Evolutionary conservation across 2,329 filamentous ascomycete genomes (phyloP), one percentile per base, ranked within the genome.

Genomic region (Boeremia exigua): DNA sequence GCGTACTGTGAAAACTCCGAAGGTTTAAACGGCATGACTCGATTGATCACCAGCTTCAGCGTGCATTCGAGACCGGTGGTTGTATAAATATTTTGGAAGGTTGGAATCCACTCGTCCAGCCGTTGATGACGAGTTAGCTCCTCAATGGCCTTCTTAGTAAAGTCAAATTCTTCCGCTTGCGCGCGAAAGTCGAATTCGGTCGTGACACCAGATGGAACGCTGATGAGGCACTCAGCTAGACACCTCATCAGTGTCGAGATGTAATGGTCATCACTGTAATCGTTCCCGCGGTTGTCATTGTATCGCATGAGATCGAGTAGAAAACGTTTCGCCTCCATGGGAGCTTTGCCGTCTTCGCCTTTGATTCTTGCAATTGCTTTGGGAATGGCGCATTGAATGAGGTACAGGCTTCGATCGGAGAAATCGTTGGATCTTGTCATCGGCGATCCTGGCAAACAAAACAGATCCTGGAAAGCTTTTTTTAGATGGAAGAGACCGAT

Each of bases 391-490:
- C 88, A 88, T 65, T 96, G 92, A 6, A 98, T 86, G 40, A 89
- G 83, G 75, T 98, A 99, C 59, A 89, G 85, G 47, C 88, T 88
- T 65, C 92, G 90, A 75, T 98, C 91, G 0, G 86, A 86, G 70
- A 98, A 99, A 74, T 99, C 90, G 66, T 99, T 99, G 0, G 93
- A 90, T 23, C 87, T 84, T 2, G 93, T 92, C 79, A 92, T 94
- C 2, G 85, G 84, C 1, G 88, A 89, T 33, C 87, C 88, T 1
- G 88, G 86, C 50, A 91, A 86, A 77, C 93, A 98, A 72, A 95
- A 98, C 63, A 97, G 86, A 63, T 94, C 88, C 50, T 91, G 88
- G 69, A 96, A 99, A 0, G 90, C 88, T 70, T 89, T 92, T 73
- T 91, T 86, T 2, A 99, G 84, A 74, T 98, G 94, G 50, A 86